Evolutionary conservation across 441 rosid species (phyloP), one percentile per base, ranked within the genome.

Genomic region (Populus hybrid): DNA sequence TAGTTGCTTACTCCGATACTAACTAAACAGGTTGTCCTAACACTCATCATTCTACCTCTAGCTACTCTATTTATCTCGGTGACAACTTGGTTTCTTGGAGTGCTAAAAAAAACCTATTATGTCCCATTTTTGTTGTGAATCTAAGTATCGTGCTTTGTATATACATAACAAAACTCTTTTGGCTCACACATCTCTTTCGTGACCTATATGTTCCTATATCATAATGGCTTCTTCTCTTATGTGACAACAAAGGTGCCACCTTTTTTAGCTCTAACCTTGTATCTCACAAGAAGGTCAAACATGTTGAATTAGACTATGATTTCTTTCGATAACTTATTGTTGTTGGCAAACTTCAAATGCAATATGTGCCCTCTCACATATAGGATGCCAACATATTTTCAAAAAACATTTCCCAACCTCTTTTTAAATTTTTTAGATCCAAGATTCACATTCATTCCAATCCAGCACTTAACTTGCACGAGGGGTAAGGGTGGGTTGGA

Each of bases 271-370:
- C 23, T 1, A 20, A 18, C 21, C 23, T 7, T 2, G 3, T 56
- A 6, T 20, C 23, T 1, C 3, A 18, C 0, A 2, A 56, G 7
- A 0, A 0, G 3, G 23, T 0, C 3, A 56, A 56, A 0, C 63
- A 7, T 56, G 1, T 56, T 56, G 23, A 56, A 56, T 20, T 20
- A 56, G 9, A 56, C 21, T 56, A 20, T 7, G 1, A 56, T 56
- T 56, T 56, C 1, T 9, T 53, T 18, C 0, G 0, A 20, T 1
- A 56, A 53, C 63, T 56, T 56, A 7, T 0, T 56, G 23, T 56
- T 7, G 3, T 7, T 56, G 9, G 23, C 23, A 56, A 56, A 2
- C 63, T 18, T 56, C 9, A 6, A 18, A 56, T 3, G 8, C 0
- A 56, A 3, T 7, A 56, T 56, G 10, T 56, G 2, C 23, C 23